Conservation (phyloP, 2,329 filamentous ascomycete species). For the Colletotrichum sp. region DNA sequence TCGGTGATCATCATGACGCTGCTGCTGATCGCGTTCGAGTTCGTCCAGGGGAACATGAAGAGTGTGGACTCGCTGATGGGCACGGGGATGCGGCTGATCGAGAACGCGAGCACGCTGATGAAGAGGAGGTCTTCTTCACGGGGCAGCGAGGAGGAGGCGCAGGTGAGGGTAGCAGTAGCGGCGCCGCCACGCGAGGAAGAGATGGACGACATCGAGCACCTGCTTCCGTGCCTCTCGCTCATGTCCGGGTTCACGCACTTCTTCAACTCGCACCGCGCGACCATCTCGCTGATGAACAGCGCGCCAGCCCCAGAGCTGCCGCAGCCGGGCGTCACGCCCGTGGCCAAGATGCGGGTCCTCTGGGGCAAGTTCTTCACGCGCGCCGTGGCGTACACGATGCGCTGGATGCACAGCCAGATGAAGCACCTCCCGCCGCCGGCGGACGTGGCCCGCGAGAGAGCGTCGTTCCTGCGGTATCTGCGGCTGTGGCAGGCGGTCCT, state of each 20-base stretch:
- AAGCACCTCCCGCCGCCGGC: neutral
- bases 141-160: too few species aligned
- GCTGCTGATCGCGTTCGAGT: constrained; percentile 22
- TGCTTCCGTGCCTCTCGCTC: constrained; percentile 11
- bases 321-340: neutral
- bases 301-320: neutral
- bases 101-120: neutral
- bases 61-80: constrained; percentile 12
- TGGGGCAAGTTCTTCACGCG: constrained; percentile 22
- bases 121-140: neutral
- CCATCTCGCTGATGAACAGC: constrained; percentile 3
- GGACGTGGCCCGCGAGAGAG: neutral
- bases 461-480: neutral
- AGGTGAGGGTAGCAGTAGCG: neutral
- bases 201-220: constrained; percentile 18
- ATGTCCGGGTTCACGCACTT: constrained; percentile 19
- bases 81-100: constrained; percentile 6
- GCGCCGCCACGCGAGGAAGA: neutral
- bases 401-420: constrained; percentile 6
- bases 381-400: constrained; percentile 11
- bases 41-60: constrained; percentile 21
- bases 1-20: constrained; percentile 21
- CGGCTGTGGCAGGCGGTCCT: neutral
- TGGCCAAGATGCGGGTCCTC: neutral
- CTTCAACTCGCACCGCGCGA: constrained; percentile 4